Percentiles rank a stretch among this genome's conserved stretches.
Evolutionary conservation across 805 yeast genomes (phyloP).

Genomic region (Starmera amethionina): DNA sequence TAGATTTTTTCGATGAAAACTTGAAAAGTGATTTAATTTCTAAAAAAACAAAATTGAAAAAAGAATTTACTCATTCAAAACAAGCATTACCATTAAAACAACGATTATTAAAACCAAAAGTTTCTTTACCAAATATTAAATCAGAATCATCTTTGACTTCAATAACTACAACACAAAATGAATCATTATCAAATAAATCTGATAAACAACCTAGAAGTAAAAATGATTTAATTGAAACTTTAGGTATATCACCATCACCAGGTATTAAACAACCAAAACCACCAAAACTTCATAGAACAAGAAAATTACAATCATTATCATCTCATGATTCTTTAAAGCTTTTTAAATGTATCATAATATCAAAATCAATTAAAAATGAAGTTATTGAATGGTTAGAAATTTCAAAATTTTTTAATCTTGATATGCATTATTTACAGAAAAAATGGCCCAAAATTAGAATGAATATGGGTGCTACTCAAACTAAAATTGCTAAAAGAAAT

Average conservation of each 20-base stretch:
- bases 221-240: too few species aligned
- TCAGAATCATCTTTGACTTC: too few species aligned
- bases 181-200: too few species aligned
- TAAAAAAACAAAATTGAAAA: too few species aligned
- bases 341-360: slow-evolving; percentile 56
- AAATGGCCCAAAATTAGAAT: slow-evolving; percentile 64
- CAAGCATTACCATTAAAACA: too few species aligned
- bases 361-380: slow-evolving; percentile 49
- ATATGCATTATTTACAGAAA: slow-evolving; percentile 38
- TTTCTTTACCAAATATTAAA: too few species aligned
- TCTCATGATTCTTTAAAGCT: slow-evolving; percentile 21
- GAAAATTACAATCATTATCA: slow-evolving; percentile 10
- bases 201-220: too few species aligned
- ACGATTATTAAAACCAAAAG: too few species aligned
- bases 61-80: too few species aligned
- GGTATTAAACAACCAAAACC: too few species aligned
- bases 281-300: slow-evolving; percentile 3
- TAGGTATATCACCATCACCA: too few species aligned
- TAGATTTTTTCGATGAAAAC: slow-evolving; percentile 17
- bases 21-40: slow-evolving; percentile 5
- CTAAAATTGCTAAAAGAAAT: slow-evolving; percentile 39
- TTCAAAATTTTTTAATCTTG: slow-evolving; percentile 33
- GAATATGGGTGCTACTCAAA: slow-evolving; percentile 51
- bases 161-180: too few species aligned
- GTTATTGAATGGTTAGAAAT: slow-evolving; percentile 59